These are phyloP conservation scores for Logfia minima DNA, from an alignment of 129 eudicot genomes.

Conservation along the genomic window DNA sequence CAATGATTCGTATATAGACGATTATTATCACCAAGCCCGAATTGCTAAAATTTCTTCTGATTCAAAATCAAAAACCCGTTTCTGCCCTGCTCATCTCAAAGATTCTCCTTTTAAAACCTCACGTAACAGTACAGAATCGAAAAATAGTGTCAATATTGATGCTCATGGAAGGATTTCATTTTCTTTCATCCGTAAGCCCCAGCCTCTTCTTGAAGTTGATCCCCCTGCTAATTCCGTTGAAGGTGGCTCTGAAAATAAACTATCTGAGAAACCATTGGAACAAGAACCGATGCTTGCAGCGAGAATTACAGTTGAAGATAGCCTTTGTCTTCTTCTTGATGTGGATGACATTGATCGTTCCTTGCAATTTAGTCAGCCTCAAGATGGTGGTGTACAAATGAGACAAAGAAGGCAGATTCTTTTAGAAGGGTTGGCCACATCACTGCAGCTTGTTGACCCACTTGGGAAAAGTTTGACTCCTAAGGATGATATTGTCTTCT, in stretches of 20 bases:
- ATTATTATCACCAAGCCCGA: constrained; percentile 92
- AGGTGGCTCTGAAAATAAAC: constrained; percentile 47
- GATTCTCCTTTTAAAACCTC: constrained; percentile 56
- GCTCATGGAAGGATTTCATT: constrained; percentile 79
- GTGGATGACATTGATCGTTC: constrained; percentile 46
- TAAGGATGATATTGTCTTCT: constrained; percentile 80
- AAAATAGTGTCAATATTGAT: constrained; percentile 66
- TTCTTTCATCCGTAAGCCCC: constrained; percentile 80
- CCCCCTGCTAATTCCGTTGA: constrained; percentile 51
- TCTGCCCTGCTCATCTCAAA: constrained; percentile 69
- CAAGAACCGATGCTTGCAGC: constrained; percentile 98
- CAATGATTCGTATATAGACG: constrained; percentile 85
- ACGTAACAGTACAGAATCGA: constrained; percentile 63
- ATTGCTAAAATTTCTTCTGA: constrained; percentile 64
- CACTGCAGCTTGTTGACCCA: constrained; percentile 96
- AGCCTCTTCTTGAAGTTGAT: constrained; percentile 77
- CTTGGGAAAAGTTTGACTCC: constrained; percentile 77
- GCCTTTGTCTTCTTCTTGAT: constrained; percentile 48
- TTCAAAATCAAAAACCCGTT: constrained; percentile 62
- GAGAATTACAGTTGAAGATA: constrained; percentile 62
- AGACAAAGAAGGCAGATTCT: constrained; percentile 69
- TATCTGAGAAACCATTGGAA: constrained; percentile 66
- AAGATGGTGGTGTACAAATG: constrained; percentile 46
- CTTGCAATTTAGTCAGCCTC: constrained; percentile 33
- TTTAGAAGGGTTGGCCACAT: constrained; percentile 81